Evolutionary conservation across 768 basidiomycete species (phyloP), one percentile per base, ranked within the genome.

Genomic region (Boletus bicolor): DNA sequence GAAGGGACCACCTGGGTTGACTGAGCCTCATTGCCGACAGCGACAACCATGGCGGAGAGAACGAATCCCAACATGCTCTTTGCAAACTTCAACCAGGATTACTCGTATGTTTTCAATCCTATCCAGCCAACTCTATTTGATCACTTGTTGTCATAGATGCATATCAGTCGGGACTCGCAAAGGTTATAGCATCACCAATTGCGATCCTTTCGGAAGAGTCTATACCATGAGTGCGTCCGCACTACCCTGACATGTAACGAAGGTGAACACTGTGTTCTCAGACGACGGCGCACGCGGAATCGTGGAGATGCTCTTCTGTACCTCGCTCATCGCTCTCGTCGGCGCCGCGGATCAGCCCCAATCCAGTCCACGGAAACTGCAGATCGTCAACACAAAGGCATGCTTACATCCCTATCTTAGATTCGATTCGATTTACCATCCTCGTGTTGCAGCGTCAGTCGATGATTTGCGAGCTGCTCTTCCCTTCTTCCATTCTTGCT

Each of bases 251-350:
- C 42, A 12, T 38, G 30, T 35, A 47, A 32, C 44, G 21, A 43
- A 26, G 2, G 2, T 36, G n/a, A 53, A 50, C 32, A 26, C 14
- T 12, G 6, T 37, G 28, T 32, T 26, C 53, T 28, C 57, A 93
- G 96, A 89, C 64, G 94, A 98, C 56, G 95, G 96, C 8, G 92
- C 96, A 2, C 83, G 91, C 17, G 93, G 94, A 24, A 97, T 97
- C 59, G 96, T 98, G 15, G 97, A 99, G 74, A 99, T 99, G 97
- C 79, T 99, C 56, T 99, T 99, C 77, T 98, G 95, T 75, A 99
- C 97, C 6, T 97, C 94, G 21, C 83, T 99, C 58, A 93, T 99
- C 45, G 97, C 97, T 1, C 81, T 99, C 34, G 97, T 98, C 21
- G 97, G 97, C 8, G 93, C 93, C 3, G 93, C 93, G 14, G 94